Evolutionary conservation across 345 rosid genomes (phyloP).

Genomic region (Eucalyptus marginata): DNA sequence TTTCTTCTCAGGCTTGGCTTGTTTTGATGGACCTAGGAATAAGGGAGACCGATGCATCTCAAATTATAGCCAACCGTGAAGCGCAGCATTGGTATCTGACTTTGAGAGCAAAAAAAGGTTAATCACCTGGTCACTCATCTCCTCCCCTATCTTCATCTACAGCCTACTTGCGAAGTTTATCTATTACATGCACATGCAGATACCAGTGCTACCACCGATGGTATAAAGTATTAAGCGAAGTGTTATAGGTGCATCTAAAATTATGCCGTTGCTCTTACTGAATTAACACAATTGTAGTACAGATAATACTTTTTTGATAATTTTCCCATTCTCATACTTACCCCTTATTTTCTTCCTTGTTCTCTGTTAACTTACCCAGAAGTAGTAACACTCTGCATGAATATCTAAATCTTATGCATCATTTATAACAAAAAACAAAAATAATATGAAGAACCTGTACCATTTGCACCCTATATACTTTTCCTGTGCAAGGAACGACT

Average conservation of each 20-base stretch:
- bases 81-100: conserved; percentile 54
- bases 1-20: conserved; percentile 40
- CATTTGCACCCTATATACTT: background rate
- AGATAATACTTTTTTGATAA: too few species aligned
- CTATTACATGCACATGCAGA: too few species aligned
- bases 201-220: too few species aligned
- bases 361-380: background rate
- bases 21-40: conserved; percentile 31
- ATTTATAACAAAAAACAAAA: background rate
- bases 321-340: too few species aligned
- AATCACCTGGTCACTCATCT: too few species aligned
- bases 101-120: conserved; percentile 6
- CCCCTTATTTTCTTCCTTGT: too few species aligned
- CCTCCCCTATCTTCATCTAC: too few species aligned
- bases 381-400: background rate
- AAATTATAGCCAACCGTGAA: conserved; percentile 20
- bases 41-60: conserved; percentile 25
- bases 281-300: too few species aligned
- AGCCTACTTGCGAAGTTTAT: too few species aligned
- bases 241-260: too few species aligned
- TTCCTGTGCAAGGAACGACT: background rate
- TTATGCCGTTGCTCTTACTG: too few species aligned
- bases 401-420: background rate
- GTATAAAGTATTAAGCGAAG: too few species aligned
- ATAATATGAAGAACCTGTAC: background rate